phyloP scores from a whole-genome alignment of 2,329 filamentous ascomycete genomes.

The Diplodia scrobiculata region DNA sequence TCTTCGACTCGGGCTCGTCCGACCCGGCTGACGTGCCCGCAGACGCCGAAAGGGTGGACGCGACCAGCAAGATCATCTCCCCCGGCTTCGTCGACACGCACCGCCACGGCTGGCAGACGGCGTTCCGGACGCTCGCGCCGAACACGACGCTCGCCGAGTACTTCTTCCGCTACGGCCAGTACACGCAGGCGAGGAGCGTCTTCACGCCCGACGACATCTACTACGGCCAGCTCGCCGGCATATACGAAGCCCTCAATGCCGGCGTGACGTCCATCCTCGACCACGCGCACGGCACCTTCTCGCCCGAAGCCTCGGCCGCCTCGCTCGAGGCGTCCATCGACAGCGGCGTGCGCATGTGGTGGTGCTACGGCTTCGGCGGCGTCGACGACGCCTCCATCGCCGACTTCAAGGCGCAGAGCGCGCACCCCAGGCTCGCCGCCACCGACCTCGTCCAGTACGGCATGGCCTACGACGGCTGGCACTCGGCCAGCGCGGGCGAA shows the following conservation, averaged over 20 bases:
- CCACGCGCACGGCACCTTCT: slow-evolving; percentile 55
- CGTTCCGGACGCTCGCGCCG: slow-evolving; percentile 55
- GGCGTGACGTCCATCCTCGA: slow-evolving; percentile 58
- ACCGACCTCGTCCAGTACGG: slow-evolving; percentile 28
- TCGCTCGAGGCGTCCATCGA: slow-evolving; percentile 53
- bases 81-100: slow-evolving; percentile 62
- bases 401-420: slow-evolving; percentile 7
- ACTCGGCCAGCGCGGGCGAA: slow-evolving; percentile 27
- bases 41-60: slow-evolving; percentile 50
- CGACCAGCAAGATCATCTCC: slow-evolving; percentile 54
- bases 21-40: slow-evolving; percentile 35
- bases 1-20: slow-evolving; percentile 35
- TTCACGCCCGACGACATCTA: slow-evolving; percentile 36
- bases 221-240: slow-evolving; percentile 40
- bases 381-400: slow-evolving; percentile 29
- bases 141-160: slow-evolving; percentile 48
- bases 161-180: slow-evolving; percentile 25
- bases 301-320: slow-evolving; percentile 47
- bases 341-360: slow-evolving; percentile 52
- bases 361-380: slow-evolving; percentile 46
- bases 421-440: not conserved
- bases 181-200: not conserved
- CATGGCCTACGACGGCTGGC: slow-evolving; percentile 29
- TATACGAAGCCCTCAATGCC: slow-evolving; percentile 55
- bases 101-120: slow-evolving; percentile 55